These are phyloP conservation scores for Aspergillus avenaceus DNA, from an alignment of 495 filamentous ascomycete species.

Conservation along the genomic window DNA sequence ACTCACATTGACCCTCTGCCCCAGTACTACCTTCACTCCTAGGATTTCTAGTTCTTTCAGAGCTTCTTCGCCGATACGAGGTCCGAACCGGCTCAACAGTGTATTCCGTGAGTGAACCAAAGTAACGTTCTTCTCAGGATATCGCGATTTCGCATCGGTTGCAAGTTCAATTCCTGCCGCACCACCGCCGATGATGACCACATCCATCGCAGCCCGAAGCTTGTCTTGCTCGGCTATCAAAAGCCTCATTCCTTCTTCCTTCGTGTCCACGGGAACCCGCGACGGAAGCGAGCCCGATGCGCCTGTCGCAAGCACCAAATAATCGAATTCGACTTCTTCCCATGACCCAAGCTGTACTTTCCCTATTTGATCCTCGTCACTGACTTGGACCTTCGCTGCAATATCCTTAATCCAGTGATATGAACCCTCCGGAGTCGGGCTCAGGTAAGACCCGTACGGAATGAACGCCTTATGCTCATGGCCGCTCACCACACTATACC, in stretches of 20 bases:
- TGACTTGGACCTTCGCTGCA: neutral
- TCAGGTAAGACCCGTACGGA: conserved; percentile 27
- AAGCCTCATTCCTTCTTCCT: conserved; percentile 15
- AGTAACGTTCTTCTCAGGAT: conserved; percentile 47
- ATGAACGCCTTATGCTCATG: conserved; percentile 46
- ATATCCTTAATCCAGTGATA: conserved; percentile 31
- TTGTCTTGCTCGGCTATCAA: conserved; percentile 15
- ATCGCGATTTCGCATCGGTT: conserved; percentile 47
- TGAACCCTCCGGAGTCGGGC: conserved; percentile 34
- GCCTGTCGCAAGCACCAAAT: conserved; percentile 35
- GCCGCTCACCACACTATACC: conserved; percentile 32
- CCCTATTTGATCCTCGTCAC: neutral
- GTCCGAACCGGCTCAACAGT: conserved; percentile 43
- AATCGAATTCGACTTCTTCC: conserved; percentile 24
- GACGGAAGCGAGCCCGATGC: conserved; percentile 14
- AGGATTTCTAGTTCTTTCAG: conserved; percentile 31
- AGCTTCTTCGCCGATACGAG: conserved; percentile 32
- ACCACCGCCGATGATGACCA: conserved; percentile 52
- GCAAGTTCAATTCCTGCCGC: conserved; percentile 52
- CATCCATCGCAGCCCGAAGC: conserved; percentile 19
- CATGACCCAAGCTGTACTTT: conserved; percentile 9
- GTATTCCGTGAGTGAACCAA: conserved; percentile 50
- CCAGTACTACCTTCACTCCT: conserved; percentile 38
- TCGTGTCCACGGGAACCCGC: conserved; percentile 5
- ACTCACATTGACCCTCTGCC: conserved; percentile 23